A percentile compares a stretch with the other conserved stretches of the same genome.
Conservation (phyloP, 129 eudicot species). For the carrot (Daucus carota) region DH1_v3.0 NC_030382.2:45582501-45583000, state of each 20-base stretch:
- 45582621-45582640: background rate
- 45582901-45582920: background rate
- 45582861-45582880: conserved; percentile 3
- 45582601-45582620: background rate
- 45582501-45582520: conserved; percentile 22
- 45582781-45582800: conserved; percentile 24
- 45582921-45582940: conserved; percentile 32
- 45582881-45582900: background rate
- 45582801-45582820: conserved; percentile 18
- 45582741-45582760: conserved; percentile 26
- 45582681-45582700: conserved; percentile 22
- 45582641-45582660: background rate
- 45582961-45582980: conserved; percentile 18
- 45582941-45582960: conserved; percentile 14
- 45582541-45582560: conserved; percentile 34
- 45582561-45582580: conserved; percentile 28
- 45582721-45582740: conserved; percentile 16
- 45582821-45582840: conserved; percentile 23
- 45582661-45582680: conserved; percentile 24
- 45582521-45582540: conserved; percentile 25
- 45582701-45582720: conserved; percentile 22
- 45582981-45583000: conserved; percentile 21
- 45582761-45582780: conserved; percentile 19
- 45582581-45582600: conserved; percentile 41
- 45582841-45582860: conserved; percentile 1